phyloP scores from a whole-genome alignment of 768 basidiomycete genomes.

The Tricholomella constricta region DNA sequence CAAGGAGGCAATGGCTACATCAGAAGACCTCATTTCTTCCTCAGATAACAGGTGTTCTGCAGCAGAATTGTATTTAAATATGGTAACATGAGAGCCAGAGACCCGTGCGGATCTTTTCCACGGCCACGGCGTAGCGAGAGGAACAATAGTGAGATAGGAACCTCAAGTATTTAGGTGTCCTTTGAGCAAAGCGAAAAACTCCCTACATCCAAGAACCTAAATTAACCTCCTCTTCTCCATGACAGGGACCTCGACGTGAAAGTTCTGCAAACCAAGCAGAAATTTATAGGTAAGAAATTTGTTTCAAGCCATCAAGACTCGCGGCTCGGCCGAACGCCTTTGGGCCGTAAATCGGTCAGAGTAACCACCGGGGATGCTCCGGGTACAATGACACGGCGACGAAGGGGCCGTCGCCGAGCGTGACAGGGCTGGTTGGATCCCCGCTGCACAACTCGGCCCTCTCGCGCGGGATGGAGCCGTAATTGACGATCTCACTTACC shows the following conservation, averaged over 20 bases:
- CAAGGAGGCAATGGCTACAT: no score
- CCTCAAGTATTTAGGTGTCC: not conserved
- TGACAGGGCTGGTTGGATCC: constrained; percentile 1
- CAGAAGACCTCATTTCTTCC: no score
- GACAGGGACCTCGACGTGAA: constrained; percentile 10
- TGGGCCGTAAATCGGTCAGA: no score
- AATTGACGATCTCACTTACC: constrained; percentile 46
- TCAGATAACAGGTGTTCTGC: no score
- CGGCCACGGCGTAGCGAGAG: no score
- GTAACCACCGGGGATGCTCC: constrained; percentile 39
- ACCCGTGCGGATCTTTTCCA: no score
- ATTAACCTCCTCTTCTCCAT: constrained; percentile 18
- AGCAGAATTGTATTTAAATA: no score
- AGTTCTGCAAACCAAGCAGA: constrained; percentile 7
- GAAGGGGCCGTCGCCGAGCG: constrained; percentile 12
- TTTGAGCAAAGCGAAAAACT: not conserved
- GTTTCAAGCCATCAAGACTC: not conserved
- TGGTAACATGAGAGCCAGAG: no score
- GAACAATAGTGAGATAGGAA: not conserved
- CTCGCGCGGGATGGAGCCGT: constrained; percentile 36
- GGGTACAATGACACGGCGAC: constrained; percentile 28
- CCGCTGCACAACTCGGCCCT: constrained; percentile 18
- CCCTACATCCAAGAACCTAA: not conserved
- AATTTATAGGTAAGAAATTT: not conserved
- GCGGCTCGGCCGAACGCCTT: not conserved